Evolutionary conservation across 2,329 filamentous ascomycete species (phyloP), one percentile per base, ranked within the genome.

Genomic region (Ustulina deusta): DNA sequence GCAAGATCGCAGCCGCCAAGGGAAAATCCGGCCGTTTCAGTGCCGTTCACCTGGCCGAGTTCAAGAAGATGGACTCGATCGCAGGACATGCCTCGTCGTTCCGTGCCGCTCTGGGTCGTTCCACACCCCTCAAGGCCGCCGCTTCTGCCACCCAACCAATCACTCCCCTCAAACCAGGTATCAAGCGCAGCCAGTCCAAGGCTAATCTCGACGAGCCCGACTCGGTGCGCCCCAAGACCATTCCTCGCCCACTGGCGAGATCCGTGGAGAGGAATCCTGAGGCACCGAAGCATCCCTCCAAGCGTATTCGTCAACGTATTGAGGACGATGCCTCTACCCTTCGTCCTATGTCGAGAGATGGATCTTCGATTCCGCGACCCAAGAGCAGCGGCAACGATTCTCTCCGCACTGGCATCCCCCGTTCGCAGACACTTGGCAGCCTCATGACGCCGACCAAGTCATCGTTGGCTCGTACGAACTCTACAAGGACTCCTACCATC

Each of bases 31-130:
- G 90, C 56, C 90, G 95, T 52, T 98, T 91, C 81, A 97, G 93
- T 77, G 91, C 93, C 70, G 90, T 88, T 42, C 95, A 98, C 78
- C 91, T 93, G 87, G 89, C 90, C 57, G 88, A 95, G 76, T 97
- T 98, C 82, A 93, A 93, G 81, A 98, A 97, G 84, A 97, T 98
- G 95, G 94, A 97, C 78, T 97, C 94, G 1, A 97, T 98, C 76
- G 93, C 89, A 49, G 90, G 90, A 69, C 94, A 97, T 78, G 86
- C 93, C 9, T 97, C 94, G 11, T 88, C 91, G 17, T 96, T 90
- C 82, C 86, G 93, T 69, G 86, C 86, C 25, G 84, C 87, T 67
- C 80, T 84, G 4, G 84, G 79, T 40, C 84, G 85, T 11, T 80
- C 83, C 72, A 85, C 86, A 6, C 86, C 88, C 13, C 78, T 81